A percentile compares a stretch with the other conserved stretches of the same genome.
phyloP scores from a whole-genome alignment of 2,329 filamentous ascomycete genomes.

The Xylaria hypoxylon region DNA sequence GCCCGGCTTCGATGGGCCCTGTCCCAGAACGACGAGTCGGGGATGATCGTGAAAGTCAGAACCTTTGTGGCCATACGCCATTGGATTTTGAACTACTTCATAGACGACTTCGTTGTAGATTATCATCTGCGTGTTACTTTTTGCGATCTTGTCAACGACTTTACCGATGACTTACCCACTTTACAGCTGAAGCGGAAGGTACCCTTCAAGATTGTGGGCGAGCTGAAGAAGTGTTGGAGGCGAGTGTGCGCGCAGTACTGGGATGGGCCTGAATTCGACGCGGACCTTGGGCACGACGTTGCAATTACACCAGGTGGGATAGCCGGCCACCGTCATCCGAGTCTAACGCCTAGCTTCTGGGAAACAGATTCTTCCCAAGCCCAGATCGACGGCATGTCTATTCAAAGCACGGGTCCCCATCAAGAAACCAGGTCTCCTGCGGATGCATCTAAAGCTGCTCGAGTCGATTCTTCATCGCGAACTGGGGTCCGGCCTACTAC shows the following conservation, averaged over 20 bases:
- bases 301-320: constrained; percentile 83
- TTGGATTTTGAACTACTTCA: constrained; percentile 98
- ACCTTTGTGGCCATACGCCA: constrained; percentile 96
- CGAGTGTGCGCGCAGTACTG: constrained; percentile 90
- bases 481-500: constrained; percentile 60
- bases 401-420: constrained; percentile 45
- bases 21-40: constrained; percentile 80
- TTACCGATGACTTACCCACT: constrained; percentile 66
- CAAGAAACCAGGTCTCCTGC: constrained; percentile 57
- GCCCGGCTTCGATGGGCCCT: constrained; percentile 90
- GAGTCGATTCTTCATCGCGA: constrained; percentile 61
- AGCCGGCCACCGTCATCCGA: constrained; percentile 68
- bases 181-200: constrained; percentile 61
- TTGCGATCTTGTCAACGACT: constrained; percentile 81
- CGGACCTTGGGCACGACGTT: constrained; percentile 69
- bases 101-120: constrained; percentile 89
- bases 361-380: constrained; percentile 58
- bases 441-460: constrained; percentile 60
- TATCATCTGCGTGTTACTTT: constrained; percentile 80
- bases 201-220: constrained; percentile 85
- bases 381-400: constrained; percentile 58
- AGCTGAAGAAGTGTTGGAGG: constrained; percentile 98
- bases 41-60: constrained; percentile 92
- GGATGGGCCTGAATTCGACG: constrained; percentile 77
- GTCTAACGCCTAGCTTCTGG: constrained; percentile 67